phyloP scores from a whole-genome alignment of 1,139 yeast species.

The Diutina sp. region DNA sequence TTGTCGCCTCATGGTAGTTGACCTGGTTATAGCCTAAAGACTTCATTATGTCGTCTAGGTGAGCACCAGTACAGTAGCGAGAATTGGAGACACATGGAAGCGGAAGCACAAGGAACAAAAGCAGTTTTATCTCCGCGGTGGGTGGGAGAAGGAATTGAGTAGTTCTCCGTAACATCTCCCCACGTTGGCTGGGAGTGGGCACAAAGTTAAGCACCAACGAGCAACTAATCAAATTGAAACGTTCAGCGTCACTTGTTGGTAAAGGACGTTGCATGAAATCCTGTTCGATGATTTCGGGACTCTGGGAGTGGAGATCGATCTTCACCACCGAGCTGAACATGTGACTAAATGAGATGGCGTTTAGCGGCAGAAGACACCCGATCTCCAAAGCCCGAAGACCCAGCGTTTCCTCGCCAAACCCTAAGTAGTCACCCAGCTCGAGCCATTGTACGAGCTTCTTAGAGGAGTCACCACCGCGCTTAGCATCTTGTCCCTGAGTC shows the following conservation, averaged over 20 bases:
- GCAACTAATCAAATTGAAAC: constrained; percentile 61
- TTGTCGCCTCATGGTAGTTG: constrained; percentile 46
- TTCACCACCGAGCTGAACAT: constrained; percentile 37
- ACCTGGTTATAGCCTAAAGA: constrained; percentile 43
- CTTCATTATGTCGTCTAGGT: constrained; percentile 34
- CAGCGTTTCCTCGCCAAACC: background rate
- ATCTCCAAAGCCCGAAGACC: constrained; percentile 51
- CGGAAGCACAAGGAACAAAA: constrained; percentile 73
- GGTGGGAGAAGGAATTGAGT: constrained; percentile 37
- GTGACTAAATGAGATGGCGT: constrained; percentile 50
- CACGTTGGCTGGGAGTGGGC: constrained; percentile 56
- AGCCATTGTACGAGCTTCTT: constrained; percentile 65
- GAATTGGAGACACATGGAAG: constrained; percentile 78
- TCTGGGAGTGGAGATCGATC: constrained; percentile 76
- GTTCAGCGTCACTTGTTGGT: constrained; percentile 31
- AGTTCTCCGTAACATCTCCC: constrained; percentile 60
- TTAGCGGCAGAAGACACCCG: constrained; percentile 63
- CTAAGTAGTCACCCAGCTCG: constrained; percentile 4
- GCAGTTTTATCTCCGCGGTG: constrained; percentile 10
- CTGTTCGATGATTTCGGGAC: constrained; percentile 56
- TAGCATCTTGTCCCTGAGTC: constrained; percentile 61
- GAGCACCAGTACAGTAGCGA: constrained; percentile 48
- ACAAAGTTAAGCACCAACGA: constrained; percentile 85
- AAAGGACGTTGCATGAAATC: constrained; percentile 74
- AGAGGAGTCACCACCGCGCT: constrained; percentile 87